These are phyloP conservation scores for Leptographium lundbergii DNA, from an alignment of 2,329 filamentous ascomycete genomes.

Conservation along the genomic window DNA sequence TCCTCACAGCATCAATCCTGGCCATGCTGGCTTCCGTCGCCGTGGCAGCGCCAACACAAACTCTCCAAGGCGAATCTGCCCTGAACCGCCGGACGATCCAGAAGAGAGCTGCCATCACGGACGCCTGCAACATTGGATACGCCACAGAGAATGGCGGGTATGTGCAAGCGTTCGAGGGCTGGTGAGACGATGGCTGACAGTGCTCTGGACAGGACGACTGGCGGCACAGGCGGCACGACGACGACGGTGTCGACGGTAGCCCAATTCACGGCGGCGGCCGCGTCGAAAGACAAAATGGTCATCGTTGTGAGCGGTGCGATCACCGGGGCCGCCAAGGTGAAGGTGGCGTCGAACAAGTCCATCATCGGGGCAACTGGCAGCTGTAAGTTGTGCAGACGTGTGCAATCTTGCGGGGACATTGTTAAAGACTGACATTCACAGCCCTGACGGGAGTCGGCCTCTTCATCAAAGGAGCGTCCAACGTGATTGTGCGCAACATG, in stretches of 20 bases:
- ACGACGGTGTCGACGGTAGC: constrained; percentile 40
- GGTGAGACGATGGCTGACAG: neutral
- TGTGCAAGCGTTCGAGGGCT: neutral
- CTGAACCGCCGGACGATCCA: neutral
- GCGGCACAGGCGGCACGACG: constrained; percentile 40
- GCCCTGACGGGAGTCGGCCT: constrained; percentile 34
- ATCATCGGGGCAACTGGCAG: constrained; percentile 31
- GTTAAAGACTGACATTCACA: neutral
- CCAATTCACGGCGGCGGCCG: constrained; percentile 35
- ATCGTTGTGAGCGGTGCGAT: constrained; percentile 34
- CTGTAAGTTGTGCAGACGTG: constrained; percentile 4
- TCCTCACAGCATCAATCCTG: neutral
- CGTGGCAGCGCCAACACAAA: neutral
- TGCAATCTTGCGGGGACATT: neutral
- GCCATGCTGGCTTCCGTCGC: neutral
- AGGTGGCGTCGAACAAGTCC: constrained; percentile 35
- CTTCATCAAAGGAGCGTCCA: constrained; percentile 37
- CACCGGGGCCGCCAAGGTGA: constrained; percentile 26
- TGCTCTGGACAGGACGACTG: constrained; percentile 29
- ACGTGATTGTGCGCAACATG: constrained; percentile 50
- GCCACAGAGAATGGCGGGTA: constrained; percentile 29
- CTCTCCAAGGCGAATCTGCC: neutral
- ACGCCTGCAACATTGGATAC: constrained; percentile 25
- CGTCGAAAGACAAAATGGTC: constrained; percentile 29
- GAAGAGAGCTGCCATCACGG: constrained; percentile 5